These are phyloP conservation scores for Talaromyces funiculosus DNA, from an alignment of 2,329 filamentous ascomycete genomes.

Conservation along the genomic window DNA sequence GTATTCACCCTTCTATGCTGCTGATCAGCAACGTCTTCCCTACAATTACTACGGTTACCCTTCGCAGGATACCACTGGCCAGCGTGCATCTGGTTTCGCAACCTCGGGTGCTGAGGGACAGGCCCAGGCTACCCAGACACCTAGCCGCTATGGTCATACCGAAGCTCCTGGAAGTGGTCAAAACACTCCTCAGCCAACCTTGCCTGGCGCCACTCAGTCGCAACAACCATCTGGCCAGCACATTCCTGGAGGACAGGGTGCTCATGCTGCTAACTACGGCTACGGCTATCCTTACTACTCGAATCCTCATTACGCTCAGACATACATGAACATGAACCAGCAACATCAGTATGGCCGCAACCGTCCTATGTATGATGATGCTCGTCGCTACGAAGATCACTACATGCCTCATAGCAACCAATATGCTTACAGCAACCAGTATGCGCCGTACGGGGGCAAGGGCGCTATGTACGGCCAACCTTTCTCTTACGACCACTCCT, in stretches of 20 bases:
- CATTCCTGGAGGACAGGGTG: constrained; percentile 47
- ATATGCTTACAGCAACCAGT: constrained; percentile 50
- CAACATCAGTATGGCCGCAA: constrained; percentile 44
- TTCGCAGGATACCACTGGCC: constrained; percentile 68
- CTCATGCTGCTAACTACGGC: constrained; percentile 51
- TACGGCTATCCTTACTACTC: constrained; percentile 57
- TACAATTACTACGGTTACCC: constrained; percentile 70
- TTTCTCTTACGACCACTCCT: constrained; percentile 61
- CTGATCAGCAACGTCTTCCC: constrained; percentile 65
- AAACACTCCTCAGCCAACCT: constrained; percentile 78
- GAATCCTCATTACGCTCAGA: constrained; percentile 53
- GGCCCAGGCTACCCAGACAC: constrained; percentile 64
- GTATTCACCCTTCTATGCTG: constrained; percentile 80
- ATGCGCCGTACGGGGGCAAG: constrained; percentile 46
- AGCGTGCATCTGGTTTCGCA: constrained; percentile 73
- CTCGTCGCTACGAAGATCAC: constrained; percentile 44
- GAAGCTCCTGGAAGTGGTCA: constrained; percentile 82
- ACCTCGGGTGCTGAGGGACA: constrained; percentile 55
- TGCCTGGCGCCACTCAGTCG: constrained; percentile 52
- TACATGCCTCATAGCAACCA: constrained; percentile 46
- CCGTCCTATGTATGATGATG: constrained; percentile 47
- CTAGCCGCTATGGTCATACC: constrained; percentile 62
- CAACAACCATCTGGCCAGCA: constrained; percentile 49
- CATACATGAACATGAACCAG: constrained; percentile 55
- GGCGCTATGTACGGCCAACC: constrained; percentile 60